Evolutionary conservation across 164 flowering plant genomes (phyloP), one percentile per base, ranked within the genome.

Genomic region (Sextonia rubra): DNA sequence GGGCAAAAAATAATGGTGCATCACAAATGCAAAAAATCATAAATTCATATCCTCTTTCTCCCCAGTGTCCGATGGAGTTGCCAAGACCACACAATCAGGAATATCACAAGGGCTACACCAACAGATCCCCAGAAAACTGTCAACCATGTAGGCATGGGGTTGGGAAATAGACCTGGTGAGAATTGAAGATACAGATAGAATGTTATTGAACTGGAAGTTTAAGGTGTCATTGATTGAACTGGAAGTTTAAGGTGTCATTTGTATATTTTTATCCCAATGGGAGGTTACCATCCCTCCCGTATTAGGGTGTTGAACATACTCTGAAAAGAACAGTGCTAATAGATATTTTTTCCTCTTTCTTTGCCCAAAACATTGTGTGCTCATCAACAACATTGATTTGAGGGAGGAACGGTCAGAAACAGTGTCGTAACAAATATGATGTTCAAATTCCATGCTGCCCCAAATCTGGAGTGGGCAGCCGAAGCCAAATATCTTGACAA

Each of bases 61-160:
- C 79, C 69, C 77, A 88, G 61, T 60, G 81, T 76, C 66, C 70
- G 82, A 66, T 88, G 94, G 30, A 84, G 77, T 73, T 89, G 90
- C 96, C 97, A 91, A 18, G 95, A 85, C 99, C 99, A 96, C 4
- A 78, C 73, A 25, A 77, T 48, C 74, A 96, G 68, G 78, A 88
- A 89, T 24, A 83, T 6, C 63, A 86, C 49, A 15, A 96, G 81
- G 55, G 76, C 78, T 44, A 77, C 70, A 29, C 88, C 94, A 47
- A 79, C 80, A 4, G 83, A 79, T 22, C 73, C 71, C 99, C 99
- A 96, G 75, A 92, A 87, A 49, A 81, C 69, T 18, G 87, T 86
- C 81, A 96, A 69, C 98, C 95, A 88, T 3, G 76, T 30, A 24
- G 99, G 97, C 98, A 93, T 93, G 32, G 92, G 64, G 30, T 85